phyloP scores from a whole-genome alignment of 2,329 filamentous ascomycete species.

The Penicillium nordicum region DNA sequence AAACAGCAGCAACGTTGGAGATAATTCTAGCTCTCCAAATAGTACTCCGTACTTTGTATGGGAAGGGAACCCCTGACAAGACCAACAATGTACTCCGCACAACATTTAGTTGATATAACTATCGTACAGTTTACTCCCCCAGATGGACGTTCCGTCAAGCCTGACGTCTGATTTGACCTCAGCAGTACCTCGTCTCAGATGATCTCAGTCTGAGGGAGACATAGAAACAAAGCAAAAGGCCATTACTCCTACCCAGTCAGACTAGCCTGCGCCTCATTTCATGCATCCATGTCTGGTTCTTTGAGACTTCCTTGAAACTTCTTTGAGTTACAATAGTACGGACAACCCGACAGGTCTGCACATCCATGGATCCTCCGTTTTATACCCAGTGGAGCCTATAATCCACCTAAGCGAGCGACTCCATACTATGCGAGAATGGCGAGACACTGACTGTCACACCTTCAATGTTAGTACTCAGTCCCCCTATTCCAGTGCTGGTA shows the following conservation, averaged over 20 bases:
- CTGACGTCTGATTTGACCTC: slow-evolving; percentile 1
- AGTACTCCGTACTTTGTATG: not conserved
- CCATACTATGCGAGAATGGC: not conserved
- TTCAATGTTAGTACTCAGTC: not conserved
- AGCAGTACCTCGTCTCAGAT: not conserved
- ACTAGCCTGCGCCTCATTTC: not conserved
- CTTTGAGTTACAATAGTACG: not conserved
- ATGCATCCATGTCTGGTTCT: not conserved
- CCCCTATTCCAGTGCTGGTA: no score
- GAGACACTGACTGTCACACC: slow-evolving; percentile 1
- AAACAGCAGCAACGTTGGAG: not conserved
- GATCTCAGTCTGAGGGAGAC: not conserved
- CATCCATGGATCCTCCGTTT: slow-evolving; percentile 4
- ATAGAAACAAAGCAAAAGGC: not conserved
- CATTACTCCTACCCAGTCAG: not conserved
- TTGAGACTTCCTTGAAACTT: not conserved
- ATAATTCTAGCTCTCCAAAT: not conserved
- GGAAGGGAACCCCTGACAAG: not conserved
- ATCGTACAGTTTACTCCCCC: not conserved
- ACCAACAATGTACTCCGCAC: no score
- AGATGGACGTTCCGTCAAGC: not conserved
- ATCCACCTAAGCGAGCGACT: not conserved
- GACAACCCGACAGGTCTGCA: not conserved
- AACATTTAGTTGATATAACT: no score
- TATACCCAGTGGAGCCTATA: not conserved